Percentiles rank a stretch among this genome's conserved stretches.
phyloP scores from a whole-genome alignment of 2,329 filamentous ascomycete species.

The Exophiala bonariae region DNA sequence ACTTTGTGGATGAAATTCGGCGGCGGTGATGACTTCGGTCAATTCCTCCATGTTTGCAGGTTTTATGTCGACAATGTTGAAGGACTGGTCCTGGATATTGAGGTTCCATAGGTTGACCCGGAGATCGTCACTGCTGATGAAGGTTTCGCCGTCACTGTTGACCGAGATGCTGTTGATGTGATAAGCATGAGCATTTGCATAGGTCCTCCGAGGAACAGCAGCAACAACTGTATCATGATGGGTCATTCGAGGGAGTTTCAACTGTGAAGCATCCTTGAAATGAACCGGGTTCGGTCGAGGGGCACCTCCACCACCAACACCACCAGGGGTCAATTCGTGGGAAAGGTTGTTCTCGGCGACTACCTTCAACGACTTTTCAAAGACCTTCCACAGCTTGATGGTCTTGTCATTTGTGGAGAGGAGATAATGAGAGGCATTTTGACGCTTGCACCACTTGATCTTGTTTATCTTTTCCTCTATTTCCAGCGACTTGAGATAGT shows the following conservation, averaged over 20 bases:
- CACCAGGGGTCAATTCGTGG: constrained; percentile 80
- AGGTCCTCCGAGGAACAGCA: constrained; percentile 91
- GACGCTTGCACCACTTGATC: constrained; percentile 98
- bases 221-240: constrained; percentile 98
- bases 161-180: constrained; percentile 99
- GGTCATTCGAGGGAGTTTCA: constrained; percentile 93
- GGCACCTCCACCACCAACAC: constrained; percentile 71
- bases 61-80: constrained; percentile 99
- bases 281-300: constrained; percentile 69
- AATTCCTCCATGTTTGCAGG: constrained; percentile 99
- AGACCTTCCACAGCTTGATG: constrained; percentile 99
- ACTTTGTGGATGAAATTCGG: constrained; percentile 93
- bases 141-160: constrained; percentile 98
- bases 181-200: constrained; percentile 97
- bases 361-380: constrained; percentile 98
- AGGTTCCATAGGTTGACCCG: constrained; percentile 99
- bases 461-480: constrained; percentile 99
- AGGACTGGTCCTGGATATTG: constrained; percentile 99
- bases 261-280: constrained; percentile 77
- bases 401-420: constrained; percentile 99
- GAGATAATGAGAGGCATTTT: constrained; percentile 97
- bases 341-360: constrained; percentile 99
- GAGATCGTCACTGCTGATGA: constrained; percentile 97
- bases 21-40: constrained; percentile 97
- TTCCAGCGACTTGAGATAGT: constrained; percentile 98